Evolutionary conservation across 768 basidiomycete genomes (phyloP).

Genomic region (Tricholoma saponaceum): DNA sequence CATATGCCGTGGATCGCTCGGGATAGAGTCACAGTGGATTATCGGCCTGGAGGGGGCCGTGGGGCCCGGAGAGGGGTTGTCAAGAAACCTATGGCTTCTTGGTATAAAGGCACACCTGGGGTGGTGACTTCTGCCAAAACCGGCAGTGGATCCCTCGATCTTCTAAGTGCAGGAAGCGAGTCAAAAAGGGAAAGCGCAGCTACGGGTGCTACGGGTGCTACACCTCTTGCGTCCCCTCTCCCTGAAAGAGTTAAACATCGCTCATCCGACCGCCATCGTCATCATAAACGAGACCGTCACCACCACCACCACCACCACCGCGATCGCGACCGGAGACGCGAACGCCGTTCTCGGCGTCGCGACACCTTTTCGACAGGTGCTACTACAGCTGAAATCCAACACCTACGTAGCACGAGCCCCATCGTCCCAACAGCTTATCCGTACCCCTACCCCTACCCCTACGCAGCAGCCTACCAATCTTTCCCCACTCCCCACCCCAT

Average conservation of each 20-base stretch:
- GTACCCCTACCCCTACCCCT: slow-evolving; percentile 26
- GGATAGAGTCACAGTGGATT: slow-evolving; percentile 41
- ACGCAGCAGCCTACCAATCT: slow-evolving; percentile 15
- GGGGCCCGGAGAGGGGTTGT: slow-evolving; percentile 8
- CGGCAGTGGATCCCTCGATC: slow-evolving; percentile 25
- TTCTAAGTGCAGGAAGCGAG: slow-evolving; percentile 26
- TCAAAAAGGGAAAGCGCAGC: slow-evolving; percentile 20
- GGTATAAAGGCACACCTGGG: slow-evolving; percentile 28
- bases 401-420: slow-evolving; percentile 11
- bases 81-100: slow-evolving; percentile 28
- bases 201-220: slow-evolving; percentile 15
- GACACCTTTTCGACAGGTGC: slow-evolving; percentile 10
- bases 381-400: slow-evolving; percentile 6
- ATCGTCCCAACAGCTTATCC: slow-evolving; percentile 29
- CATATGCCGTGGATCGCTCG: slow-evolving; percentile 45
- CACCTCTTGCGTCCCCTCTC: slow-evolving; percentile 13
- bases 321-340: slow-evolving; percentile 12
- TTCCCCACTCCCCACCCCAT: slow-evolving; percentile 8
- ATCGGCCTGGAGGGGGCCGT: slow-evolving; percentile 32
- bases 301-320: slow-evolving; percentile 16
- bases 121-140: slow-evolving; percentile 16
- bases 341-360: slow-evolving; percentile 9
- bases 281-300: slow-evolving; percentile 17
- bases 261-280: slow-evolving; percentile 16
- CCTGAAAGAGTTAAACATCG: slow-evolving; percentile 4